Conservation (phyloP, 192 early-diverging fungal genomes). For the Thamnidium elegans region DNA sequence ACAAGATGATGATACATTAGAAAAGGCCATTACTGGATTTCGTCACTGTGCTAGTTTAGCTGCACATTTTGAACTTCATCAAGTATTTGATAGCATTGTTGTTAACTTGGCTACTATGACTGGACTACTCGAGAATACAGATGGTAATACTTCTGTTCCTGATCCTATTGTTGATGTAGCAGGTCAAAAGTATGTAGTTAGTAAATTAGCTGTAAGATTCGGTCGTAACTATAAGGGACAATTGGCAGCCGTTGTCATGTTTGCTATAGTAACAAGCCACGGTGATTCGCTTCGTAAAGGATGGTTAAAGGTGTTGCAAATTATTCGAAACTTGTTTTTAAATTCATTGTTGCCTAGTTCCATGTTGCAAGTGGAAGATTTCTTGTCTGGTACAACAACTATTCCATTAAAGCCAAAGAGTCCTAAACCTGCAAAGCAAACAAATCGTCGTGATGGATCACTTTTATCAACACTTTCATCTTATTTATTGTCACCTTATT, state of each 20-base stretch:
- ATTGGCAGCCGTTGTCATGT: constrained; percentile 84
- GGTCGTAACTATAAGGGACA: constrained; percentile 89
- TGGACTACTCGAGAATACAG: constrained; percentile 51
- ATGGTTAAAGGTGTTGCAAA: constrained; percentile 74
- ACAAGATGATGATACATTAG: constrained; percentile 70
- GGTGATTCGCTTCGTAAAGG: constrained; percentile 62
- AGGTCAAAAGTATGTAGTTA: constrained; percentile 50
- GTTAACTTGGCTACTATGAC: constrained; percentile 72
- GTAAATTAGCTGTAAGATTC: constrained; percentile 76
- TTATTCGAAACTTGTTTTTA: constrained; percentile 76
- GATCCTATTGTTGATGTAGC: constrained; percentile 49
- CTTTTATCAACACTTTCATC: constrained; percentile 75
- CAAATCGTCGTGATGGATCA: constrained; percentile 54
- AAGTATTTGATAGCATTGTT: constrained; percentile 80
- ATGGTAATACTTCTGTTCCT: constrained; percentile 37
- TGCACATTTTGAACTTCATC: constrained; percentile 65
- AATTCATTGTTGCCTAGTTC: constrained; percentile 67
- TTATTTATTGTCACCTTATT: constrained; percentile 68
- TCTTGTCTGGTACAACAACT: constrained; percentile 61
- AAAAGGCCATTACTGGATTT: constrained; percentile 79
- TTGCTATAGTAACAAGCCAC: constrained; percentile 69
- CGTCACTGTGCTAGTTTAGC: constrained; percentile 73
- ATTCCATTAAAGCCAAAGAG: constrained; percentile 61
- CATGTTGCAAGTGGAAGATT: constrained; percentile 71
- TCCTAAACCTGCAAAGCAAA: constrained; percentile 33